Evolutionary conservation across 2,329 filamentous ascomycete species (phyloP), one percentile per base, ranked within the genome.

Genomic region (Sarocladium brachiariae): DNA sequence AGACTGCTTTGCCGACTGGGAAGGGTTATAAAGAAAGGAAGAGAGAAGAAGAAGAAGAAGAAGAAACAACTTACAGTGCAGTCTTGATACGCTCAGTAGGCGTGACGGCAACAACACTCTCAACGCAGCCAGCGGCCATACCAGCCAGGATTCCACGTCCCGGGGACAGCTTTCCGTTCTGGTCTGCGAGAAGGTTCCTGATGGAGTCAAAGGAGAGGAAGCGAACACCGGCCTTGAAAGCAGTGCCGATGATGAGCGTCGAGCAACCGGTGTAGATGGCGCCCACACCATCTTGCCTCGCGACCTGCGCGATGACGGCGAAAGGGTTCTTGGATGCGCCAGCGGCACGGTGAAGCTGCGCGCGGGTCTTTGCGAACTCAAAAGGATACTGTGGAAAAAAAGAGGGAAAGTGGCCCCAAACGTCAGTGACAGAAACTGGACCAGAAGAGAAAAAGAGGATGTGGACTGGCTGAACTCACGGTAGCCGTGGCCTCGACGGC

Each of bases 51-150:
- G n/a, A n/a, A n/a, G n/a, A n/a, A n/a, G n/a, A 13, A 45, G 14
- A 23, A 23, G 10, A 6, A 4, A 11, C 14, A 30, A 59, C 63
- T 50, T 68, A 62, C 58, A 86, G 61, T 0, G 81, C 81, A 1
- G 83, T 87, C 61, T 86, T 87, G 59, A 87, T 78, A 14, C 83
- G 72, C 58, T 87, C 83, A 0, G 80, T 84, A 0, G 83, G 83
- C 2, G 83, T 87, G 1, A 87, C 83, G 1, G 81, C 81, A n/a
- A 77, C 73, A 0, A 83, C 70, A 50, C 75, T 80, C 16, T 83
- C 81, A 0, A 83, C 73, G 0, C 81, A 73, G 0, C 83, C 83
- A 0, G 80, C 78, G 1, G 72, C 67, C 79, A 86, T 84, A 8
- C 83, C 83, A 4, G 81, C 81, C 0, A 79, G 59, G n/a, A 86